A percentile compares a stretch with the other conserved stretches of the same genome.
Evolutionary conservation across 371 early-diverging fungal genomes (phyloP).

Genomic region (Chytridiales sp.): DNA sequence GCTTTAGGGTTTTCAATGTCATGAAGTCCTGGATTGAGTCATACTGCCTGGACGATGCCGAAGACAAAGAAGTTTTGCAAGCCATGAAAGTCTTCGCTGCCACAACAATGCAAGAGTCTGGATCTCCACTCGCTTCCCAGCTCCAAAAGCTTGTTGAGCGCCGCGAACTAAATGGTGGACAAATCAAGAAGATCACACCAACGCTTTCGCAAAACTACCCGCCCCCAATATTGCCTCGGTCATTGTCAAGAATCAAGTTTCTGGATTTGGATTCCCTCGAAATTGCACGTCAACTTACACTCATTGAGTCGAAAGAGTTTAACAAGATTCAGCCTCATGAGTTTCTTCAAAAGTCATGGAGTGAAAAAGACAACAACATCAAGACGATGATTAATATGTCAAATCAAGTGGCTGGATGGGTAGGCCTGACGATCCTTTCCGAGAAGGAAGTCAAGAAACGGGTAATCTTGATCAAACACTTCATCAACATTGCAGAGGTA

Average conservation of each 20-base stretch:
- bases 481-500: slow-evolving; percentile 81
- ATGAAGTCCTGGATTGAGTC: slow-evolving; percentile 59
- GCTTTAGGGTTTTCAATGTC: slow-evolving; percentile 46
- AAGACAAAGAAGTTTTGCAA: slow-evolving; percentile 32
- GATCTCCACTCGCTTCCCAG: slow-evolving; percentile 18
- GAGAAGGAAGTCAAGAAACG: slow-evolving; percentile 69
- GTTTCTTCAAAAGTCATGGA: slow-evolving; percentile 87
- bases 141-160: slow-evolving; percentile 38
- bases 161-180: slow-evolving; percentile 22
- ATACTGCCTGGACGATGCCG: slow-evolving; percentile 45
- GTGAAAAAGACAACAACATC: slow-evolving; percentile 58
- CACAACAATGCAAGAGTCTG: slow-evolving; percentile 27
- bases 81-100: slow-evolving; percentile 35
- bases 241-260: slow-evolving; percentile 47
- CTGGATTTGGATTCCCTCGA: slow-evolving; percentile 72
- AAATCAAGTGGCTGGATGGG: slow-evolving; percentile 65
- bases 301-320: slow-evolving; percentile 63
- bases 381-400: slow-evolving; percentile 60
- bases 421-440: slow-evolving; percentile 62
- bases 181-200: slow-evolving; percentile 21
- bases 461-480: slow-evolving; percentile 66
- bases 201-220: slow-evolving; percentile 30
- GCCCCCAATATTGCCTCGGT: slow-evolving; percentile 40
- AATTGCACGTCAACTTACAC: slow-evolving; percentile 74
- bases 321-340: slow-evolving; percentile 65